Evolutionary conservation across 139 green algal species (phyloP).

Genomic region (Gonium pectorale): DNA sequence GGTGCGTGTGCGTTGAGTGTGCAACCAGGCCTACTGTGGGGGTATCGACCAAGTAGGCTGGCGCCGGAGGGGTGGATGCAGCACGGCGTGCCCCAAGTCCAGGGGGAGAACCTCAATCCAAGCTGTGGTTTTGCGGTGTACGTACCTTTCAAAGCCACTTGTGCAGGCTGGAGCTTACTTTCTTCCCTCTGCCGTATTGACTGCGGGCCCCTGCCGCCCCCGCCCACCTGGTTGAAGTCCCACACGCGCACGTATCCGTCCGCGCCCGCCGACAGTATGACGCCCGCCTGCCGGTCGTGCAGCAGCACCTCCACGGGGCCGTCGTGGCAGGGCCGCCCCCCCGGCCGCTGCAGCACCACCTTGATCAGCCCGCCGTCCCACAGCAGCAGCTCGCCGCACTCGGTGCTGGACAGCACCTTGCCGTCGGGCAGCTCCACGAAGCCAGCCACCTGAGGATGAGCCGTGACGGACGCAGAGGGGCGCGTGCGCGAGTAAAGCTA

Average conservation of each 20-base stretch:
- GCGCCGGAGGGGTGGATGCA: no score
- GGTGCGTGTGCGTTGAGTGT: no score
- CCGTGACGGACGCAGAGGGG: no score
- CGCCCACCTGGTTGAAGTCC: constrained; percentile 58
- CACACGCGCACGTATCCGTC: constrained; percentile 83
- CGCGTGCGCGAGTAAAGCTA: no score
- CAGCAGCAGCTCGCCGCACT: constrained; percentile 79
- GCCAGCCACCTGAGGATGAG: no score
- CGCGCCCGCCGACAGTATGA: constrained; percentile 72
- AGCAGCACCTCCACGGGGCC: constrained; percentile 75
- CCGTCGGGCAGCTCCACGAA: constrained; percentile 86
- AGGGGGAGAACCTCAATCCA: background rate
- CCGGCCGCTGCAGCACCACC: constrained; percentile 63
- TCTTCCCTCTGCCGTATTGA: no score
- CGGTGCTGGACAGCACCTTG: constrained; percentile 79
- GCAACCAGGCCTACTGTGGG: no score
- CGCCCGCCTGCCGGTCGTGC: constrained; percentile 58
- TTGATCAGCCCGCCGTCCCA: constrained; percentile 90
- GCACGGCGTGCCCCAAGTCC: no score
- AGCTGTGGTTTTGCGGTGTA: no score
- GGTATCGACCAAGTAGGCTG: no score
- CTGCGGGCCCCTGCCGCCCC: background rate
- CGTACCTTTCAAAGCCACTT: no score
- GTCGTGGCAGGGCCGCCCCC: constrained; percentile 73
- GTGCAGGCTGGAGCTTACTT: no score